phyloP scores from a whole-genome alignment of 2,329 filamentous ascomycete genomes.

The Cytospora mali region DNA sequence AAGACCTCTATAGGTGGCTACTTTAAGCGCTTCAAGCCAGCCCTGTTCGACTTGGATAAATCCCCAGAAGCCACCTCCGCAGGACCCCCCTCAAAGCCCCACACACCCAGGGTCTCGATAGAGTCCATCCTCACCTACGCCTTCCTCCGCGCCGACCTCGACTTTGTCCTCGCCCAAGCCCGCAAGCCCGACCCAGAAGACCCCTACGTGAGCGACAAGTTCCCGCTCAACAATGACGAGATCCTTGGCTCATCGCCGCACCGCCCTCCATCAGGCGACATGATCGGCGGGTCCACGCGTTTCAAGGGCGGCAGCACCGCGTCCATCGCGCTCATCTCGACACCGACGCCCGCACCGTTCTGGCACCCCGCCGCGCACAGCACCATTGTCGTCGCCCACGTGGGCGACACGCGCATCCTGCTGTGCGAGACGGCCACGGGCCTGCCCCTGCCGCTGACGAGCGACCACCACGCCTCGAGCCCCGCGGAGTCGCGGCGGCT shows the following conservation, averaged over 20 bases:
- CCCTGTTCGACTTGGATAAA: slow-evolving; percentile 62
- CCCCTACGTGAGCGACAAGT: slow-evolving; percentile 66
- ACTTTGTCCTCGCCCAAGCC: slow-evolving; percentile 90
- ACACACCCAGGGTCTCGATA: slow-evolving; percentile 54
- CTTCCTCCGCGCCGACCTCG: slow-evolving; percentile 89
- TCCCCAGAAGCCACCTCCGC: slow-evolving; percentile 33
- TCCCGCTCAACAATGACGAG: slow-evolving; percentile 80
- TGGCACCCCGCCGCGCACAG: slow-evolving; percentile 90
- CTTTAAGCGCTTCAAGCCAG: slow-evolving; percentile 85
- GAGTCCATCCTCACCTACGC: slow-evolving; percentile 86
- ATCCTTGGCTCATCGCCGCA: slow-evolving; percentile 67
- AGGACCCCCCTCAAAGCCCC: slow-evolving; percentile 3
- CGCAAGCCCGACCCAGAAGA: slow-evolving; percentile 77
- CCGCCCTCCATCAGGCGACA: slow-evolving; percentile 56
- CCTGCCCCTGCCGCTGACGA: slow-evolving; percentile 77
- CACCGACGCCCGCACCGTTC: slow-evolving; percentile 86
- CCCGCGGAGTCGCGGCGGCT: slow-evolving; percentile 82
- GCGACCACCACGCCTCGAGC: slow-evolving; percentile 88
- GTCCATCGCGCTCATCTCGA: slow-evolving; percentile 87
- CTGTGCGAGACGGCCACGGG: slow-evolving; percentile 87
- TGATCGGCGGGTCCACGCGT: slow-evolving; percentile 73
- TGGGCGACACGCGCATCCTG: slow-evolving; percentile 89
- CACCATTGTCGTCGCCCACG: slow-evolving; percentile 83
- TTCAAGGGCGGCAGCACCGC: slow-evolving; percentile 96
- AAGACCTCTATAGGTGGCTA: slow-evolving; percentile 88